Evolutionary conservation across 2,329 filamentous ascomycete species (phyloP), one percentile per base, ranked within the genome.

Genomic region (Delphinella strobiligena): DNA sequence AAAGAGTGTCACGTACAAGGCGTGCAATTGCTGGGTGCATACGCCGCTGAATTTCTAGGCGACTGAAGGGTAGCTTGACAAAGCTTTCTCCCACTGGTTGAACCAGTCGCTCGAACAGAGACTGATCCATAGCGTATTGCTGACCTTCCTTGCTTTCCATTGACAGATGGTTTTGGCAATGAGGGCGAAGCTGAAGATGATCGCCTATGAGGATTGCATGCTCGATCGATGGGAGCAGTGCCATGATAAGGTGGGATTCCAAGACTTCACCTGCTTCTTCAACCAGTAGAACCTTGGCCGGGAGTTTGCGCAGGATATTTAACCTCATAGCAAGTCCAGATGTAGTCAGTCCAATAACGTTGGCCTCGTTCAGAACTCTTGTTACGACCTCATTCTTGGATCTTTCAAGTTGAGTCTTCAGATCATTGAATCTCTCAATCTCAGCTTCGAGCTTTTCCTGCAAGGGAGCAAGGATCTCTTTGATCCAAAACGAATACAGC

Each of bases 191-290:
- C 45, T 80, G 75, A 10, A 66, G 58, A 44, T 78, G 75, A 47
- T 80, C 77, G 0, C 77, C 75, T 31, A 80, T 79, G 10, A 75
- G 62, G 11, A 81, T 72, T 2, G 65, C 60, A 43, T 82, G 78
- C 49, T 80, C 67, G 0, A 80, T 53, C 0, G 68, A 68, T 0
- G 76, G 75, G 0, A 80, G 57, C 3, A 81, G 53, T 0, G 75
- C 67, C 0, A 73, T 72, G 2, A 82, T 49, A 2, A 72, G 60
- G 44, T 82, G 77, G 0, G 73, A 63, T 51, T 83, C 78, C 33
- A 82, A 61, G 0, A 83, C 73, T 46, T 82, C 78, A 0, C 70
- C 79, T 1, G 78, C 78, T 48, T 83, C 79, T 51, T 83, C 78
- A 34, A 74, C 80, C 1, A 83, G 52, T 12, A 83, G 53, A 0